Conservation (phyloP, 257 asterid species). For the Solanum raphanifolium region DNA sequence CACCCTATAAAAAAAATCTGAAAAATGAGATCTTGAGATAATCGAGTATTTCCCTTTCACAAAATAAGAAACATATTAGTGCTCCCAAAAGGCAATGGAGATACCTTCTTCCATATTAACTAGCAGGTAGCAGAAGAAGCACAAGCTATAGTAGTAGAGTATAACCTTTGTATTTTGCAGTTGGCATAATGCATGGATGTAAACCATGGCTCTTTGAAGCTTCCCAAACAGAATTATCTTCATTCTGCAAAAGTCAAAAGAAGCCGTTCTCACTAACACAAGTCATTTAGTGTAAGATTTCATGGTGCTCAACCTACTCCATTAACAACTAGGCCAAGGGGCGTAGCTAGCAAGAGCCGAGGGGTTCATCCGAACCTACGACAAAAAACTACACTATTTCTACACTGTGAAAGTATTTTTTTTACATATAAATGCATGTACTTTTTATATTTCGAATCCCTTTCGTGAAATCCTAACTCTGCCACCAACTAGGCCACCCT, state of each 20-base stretch:
- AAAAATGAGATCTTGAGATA: not conserved
- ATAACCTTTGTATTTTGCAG: slow-evolving; percentile 62
- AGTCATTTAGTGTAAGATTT: not conserved
- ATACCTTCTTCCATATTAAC: not conserved
- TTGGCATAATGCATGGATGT: slow-evolving; percentile 55
- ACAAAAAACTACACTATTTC: not conserved
- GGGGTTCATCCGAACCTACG: not conserved
- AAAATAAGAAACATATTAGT: not conserved
- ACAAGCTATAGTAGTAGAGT: not conserved
- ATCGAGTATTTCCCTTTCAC: not conserved
- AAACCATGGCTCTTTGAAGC: slow-evolving; percentile 47
- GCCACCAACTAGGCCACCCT: not conserved
- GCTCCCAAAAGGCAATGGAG: not conserved
- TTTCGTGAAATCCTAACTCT: not conserved
- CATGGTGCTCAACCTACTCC: not conserved
- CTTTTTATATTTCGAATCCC: not conserved
- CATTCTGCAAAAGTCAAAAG: slow-evolving; percentile 28
- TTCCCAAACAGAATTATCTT: slow-evolving; percentile 51
- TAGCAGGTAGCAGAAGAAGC: not conserved
- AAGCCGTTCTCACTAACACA: slow-evolving; percentile 10
- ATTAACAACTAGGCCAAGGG: not conserved
- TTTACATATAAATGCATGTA: not conserved
- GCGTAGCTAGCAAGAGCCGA: not conserved
- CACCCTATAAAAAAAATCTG: not conserved
- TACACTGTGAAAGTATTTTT: not conserved